Evolutionary conservation across 2,329 filamentous ascomycete species (phyloP), one percentile per base, ranked within the genome.

Genomic region (Exophiala lecanii-corni): DNA sequence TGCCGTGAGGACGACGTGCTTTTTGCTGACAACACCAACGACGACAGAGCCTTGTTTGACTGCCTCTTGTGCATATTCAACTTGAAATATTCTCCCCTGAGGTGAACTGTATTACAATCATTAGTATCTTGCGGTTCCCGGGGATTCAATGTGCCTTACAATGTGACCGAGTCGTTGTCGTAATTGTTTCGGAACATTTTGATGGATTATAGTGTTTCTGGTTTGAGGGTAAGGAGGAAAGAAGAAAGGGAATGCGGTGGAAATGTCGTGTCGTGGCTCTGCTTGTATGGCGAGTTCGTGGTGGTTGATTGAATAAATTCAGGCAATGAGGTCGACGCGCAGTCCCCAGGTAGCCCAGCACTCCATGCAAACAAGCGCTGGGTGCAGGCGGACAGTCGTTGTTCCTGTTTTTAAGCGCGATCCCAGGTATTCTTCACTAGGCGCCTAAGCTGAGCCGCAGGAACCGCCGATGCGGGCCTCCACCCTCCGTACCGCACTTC

Each of bases 121-220:
- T 45, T n/a, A n/a, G n/a, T n/a, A n/a, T n/a, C n/a, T n/a, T n/a
- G n/a, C n/a, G n/a, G n/a, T n/a, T n/a, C n/a, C n/a, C n/a, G n/a
- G n/a, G n/a, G n/a, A n/a, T 10, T 43, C 38, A 38, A 43, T 28
- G 40, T 36, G 45, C 28, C 83, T 72, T 78, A 95, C 89, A 97
- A 98, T 72, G 92, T 98, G 72, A 97, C 89, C 53, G 91, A 94
- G 72, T 98, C 92, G 81, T 98, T 98, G 75, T 98, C 92, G 78
- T 98, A 98, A 73, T 97, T 97, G 78, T 98, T 98, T 72, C 92
- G 81, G 75, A 98, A 98, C 92, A 98, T 97, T 62, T 62, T 82
- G 77, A 52, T 42, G 33, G 20, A 31, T 15, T 18, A 21, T 15
- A 33, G 28, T 25, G 19, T 16, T n/a, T 13, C 7, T 6, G 13